Base-by-base conservation (phyloP, 225 moss, liverwort and hornwort species). In the Polytrichum formosum region DNA sequence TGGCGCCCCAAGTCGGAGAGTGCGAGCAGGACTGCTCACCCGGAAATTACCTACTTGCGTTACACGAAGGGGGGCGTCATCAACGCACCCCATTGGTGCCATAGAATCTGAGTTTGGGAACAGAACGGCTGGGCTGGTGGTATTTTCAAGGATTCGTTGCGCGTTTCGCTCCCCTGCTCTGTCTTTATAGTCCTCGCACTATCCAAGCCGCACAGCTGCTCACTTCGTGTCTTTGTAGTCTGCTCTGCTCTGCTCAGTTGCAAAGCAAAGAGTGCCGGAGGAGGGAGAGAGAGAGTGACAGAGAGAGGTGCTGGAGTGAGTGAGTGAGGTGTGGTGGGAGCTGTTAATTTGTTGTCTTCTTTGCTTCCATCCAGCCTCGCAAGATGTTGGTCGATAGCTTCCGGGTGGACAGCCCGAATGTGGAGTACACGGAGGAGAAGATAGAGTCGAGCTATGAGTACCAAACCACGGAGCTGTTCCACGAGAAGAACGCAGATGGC, bases 321-420 rank as follows among this genome's bases (percentile, higher is more conserved):
- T 28, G 28, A 30, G 30, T 0, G 29, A 29, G 29, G 5, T 6
- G 6, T 6, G 37, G 7, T 22, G 25, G 7, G 25, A 7, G 59
- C 7, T 22, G 25, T 25, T 6, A 25, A 21, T 13, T 46, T 46
- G 46, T 46, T 13, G 0, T 13, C 13, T 13, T 13, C 46, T 13
- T 16, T 46, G 16, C 16, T 46, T 46, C 46, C 46, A 31, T 46
- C 46, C 28, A 28, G 23, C 2, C 10, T 26, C 27, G 30, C 71
- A 85, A 73, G 72, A 97, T 97, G 93, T 90, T 97, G 89, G 89
- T 97, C 61, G 92, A 97, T 54, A 92, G 76, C 74, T 97, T 97
- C 78, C 87, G 89, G 13, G 93, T 97, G n/a, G 96, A 97, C 75
- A 93, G 93, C 65, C 89, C 87, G 28, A 73, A 85, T 68, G 93